Evolutionary conservation across 371 early-diverging fungal species (phyloP).

Genomic region (Chytridium lagenaria): DNA sequence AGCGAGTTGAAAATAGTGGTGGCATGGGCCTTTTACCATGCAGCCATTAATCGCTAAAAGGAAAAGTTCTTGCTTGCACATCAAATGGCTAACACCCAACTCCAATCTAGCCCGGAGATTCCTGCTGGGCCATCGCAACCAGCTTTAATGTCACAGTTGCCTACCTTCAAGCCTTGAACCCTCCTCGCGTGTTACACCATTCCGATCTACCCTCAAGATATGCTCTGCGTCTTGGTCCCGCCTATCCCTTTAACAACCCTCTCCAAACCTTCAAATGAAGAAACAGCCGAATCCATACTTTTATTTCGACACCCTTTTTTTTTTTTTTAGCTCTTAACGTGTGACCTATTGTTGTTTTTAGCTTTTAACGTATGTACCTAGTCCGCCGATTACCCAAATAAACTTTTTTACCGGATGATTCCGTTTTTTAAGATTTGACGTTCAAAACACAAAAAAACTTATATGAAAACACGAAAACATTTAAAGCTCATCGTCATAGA

Average conservation of each 20-base stretch:
- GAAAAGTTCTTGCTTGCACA: too few species aligned
- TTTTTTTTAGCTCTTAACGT: not conserved
- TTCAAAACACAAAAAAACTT: not conserved
- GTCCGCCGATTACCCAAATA: not conserved
- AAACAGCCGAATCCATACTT: too few species aligned
- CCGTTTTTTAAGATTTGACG: too few species aligned
- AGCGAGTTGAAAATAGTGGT: too few species aligned
- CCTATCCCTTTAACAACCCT: slow-evolving; percentile 3
- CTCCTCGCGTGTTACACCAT: slow-evolving; percentile 18
- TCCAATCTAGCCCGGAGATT: slow-evolving; percentile 10
- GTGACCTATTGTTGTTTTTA: not conserved
- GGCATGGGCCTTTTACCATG: too few species aligned
- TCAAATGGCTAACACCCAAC: not conserved
- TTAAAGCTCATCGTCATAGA: not conserved
- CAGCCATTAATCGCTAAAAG: too few species aligned
- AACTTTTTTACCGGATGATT: not conserved
- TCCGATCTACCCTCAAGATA: slow-evolving; percentile 22
- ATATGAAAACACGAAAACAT: not conserved
- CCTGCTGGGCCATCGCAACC: slow-evolving; percentile 20
- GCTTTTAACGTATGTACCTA: too few species aligned
- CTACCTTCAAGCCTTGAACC: slow-evolving; percentile 23
- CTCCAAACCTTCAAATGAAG: slow-evolving; percentile 9
- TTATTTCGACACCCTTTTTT: not conserved
- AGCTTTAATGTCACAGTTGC: slow-evolving; percentile 3
- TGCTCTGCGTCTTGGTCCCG: slow-evolving; percentile 22